phyloP scores from a whole-genome alignment of 164 flowering plant species.

The Vitis riparia region DNA sequence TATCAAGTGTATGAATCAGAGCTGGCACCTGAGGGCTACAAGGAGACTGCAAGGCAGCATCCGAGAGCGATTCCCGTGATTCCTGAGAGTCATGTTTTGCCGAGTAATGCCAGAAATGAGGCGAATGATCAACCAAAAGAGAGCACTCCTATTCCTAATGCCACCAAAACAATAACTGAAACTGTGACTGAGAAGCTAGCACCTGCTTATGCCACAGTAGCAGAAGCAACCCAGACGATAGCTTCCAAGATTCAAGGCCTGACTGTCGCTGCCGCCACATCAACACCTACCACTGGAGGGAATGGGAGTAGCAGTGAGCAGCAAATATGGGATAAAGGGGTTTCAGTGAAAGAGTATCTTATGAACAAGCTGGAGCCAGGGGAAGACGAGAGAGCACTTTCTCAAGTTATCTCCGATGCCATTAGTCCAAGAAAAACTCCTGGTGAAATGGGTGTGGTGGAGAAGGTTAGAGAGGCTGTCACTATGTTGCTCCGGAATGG shows the following conservation, averaged over 20 bases:
- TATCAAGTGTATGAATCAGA: slow-evolving; percentile 80
- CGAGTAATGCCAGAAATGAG: slow-evolving; percentile 12
- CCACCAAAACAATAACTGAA: slow-evolving; percentile 29
- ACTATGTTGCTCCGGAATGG: slow-evolving; percentile 43
- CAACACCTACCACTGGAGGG: too few species aligned
- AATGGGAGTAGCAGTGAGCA: neutral
- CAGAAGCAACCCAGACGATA: slow-evolving; percentile 40
- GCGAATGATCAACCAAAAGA: slow-evolving; percentile 7
- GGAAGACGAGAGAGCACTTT: slow-evolving; percentile 81
- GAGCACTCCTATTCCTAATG: slow-evolving; percentile 3
- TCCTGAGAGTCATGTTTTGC: slow-evolving; percentile 37
- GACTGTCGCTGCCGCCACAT: slow-evolving; percentile 11
- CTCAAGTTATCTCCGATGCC: slow-evolving; percentile 64
- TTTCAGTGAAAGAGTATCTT: slow-evolving; percentile 74
- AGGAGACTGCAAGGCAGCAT: slow-evolving; percentile 47
- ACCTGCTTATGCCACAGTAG: slow-evolving; percentile 36
- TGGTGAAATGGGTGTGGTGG: slow-evolving; percentile 48
- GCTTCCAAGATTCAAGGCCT: slow-evolving; percentile 46
- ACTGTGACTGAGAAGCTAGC: slow-evolving; percentile 38
- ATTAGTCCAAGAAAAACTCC: slow-evolving; percentile 53
- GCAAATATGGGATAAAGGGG: slow-evolving; percentile 56
- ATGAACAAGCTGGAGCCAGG: slow-evolving; percentile 71
- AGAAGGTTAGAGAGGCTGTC: slow-evolving; percentile 62
- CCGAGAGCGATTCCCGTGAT: slow-evolving; percentile 36
- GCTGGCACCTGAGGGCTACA: slow-evolving; percentile 46